Conservation (phyloP, 495 filamentous ascomycete genomes). For the Aspergillus haitiensis region DNA sequence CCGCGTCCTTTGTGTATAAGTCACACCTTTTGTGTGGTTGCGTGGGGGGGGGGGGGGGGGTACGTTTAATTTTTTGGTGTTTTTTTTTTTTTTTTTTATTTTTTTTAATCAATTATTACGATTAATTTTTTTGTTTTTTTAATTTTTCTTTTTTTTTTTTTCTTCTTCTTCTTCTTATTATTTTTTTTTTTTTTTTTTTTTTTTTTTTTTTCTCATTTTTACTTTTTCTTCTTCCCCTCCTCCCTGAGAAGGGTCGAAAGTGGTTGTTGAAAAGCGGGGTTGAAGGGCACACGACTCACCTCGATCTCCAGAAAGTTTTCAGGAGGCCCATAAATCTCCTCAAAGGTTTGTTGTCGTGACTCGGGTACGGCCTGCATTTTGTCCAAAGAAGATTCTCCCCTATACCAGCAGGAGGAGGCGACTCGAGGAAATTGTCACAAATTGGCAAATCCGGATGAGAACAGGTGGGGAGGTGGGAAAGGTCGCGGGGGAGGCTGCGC, state of each 20-base stretch:
- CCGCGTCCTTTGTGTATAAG: no score
- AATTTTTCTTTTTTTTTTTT: no score
- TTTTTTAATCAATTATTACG: no score
- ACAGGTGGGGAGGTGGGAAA: neutral
- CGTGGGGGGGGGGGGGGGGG: constrained; percentile 14
- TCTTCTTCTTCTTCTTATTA: no score
- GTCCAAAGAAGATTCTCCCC: constrained; percentile 10
- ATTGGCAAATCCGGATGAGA: neutral
- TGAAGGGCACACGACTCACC: constrained; percentile 48
- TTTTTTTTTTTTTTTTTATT: no score
- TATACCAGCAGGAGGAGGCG: neutral
- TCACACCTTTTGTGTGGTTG: no score
- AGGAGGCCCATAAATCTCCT: constrained; percentile 97
- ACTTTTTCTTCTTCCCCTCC: neutral
- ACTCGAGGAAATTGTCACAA: neutral
- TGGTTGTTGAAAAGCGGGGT: constrained; percentile 5
- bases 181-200: neutral
- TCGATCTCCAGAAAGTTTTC: constrained; percentile 99
- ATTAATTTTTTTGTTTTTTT: no score
- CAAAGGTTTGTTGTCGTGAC: constrained; percentile 88
- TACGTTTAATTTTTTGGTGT: neutral
- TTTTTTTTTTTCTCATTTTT: neutral
- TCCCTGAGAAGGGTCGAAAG: neutral
- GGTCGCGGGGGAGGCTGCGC: neutral
- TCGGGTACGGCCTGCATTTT: constrained; percentile 82